Percentiles rank a stretch among this genome's conserved stretches.
Evolutionary conservation across 192 early-diverging fungal species (phyloP).

Genomic region (Podila clonocystis): DNA sequence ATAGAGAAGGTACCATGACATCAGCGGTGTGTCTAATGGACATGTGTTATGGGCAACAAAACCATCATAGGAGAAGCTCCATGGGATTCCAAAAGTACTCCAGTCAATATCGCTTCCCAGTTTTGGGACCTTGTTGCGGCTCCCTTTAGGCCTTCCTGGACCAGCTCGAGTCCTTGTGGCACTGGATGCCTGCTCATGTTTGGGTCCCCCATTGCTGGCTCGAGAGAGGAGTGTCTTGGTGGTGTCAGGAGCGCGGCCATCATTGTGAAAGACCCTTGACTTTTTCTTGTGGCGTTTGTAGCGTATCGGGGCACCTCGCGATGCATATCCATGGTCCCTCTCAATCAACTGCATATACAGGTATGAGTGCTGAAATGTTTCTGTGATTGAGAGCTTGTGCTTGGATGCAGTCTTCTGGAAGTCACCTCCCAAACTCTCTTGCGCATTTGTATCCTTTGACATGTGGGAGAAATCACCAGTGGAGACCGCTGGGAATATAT

Average conservation of each 20-base stretch:
- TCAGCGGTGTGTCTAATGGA: conserved; percentile 18
- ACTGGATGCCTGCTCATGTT: too few relatives aligned
- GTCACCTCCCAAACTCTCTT: conserved; percentile 5
- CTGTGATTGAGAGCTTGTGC: background rate
- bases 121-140: conserved; percentile 11
- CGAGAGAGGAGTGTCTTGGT: background rate
- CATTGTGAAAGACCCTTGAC: background rate
- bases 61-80: conserved; percentile 8
- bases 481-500: background rate
- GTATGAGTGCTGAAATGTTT: background rate
- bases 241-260: conserved; percentile 3
- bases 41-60: conserved; percentile 12
- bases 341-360: background rate
- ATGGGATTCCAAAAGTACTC: conserved; percentile 27
- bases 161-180: background rate
- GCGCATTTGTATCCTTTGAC: conserved; percentile 1
- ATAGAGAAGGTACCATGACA: conserved; percentile 14
- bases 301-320: background rate
- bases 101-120: conserved; percentile 12
- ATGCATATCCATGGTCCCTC: background rate
- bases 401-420: background rate
- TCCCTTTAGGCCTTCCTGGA: background rate
- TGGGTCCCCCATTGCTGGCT: too few relatives aligned
- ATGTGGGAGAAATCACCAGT: background rate
- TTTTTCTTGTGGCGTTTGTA: background rate